A percentile compares a stretch with the other conserved stretches of the same genome.
Conservation (phyloP, 202 grass and related monocot species). For the Zizania palustris region DNA sequence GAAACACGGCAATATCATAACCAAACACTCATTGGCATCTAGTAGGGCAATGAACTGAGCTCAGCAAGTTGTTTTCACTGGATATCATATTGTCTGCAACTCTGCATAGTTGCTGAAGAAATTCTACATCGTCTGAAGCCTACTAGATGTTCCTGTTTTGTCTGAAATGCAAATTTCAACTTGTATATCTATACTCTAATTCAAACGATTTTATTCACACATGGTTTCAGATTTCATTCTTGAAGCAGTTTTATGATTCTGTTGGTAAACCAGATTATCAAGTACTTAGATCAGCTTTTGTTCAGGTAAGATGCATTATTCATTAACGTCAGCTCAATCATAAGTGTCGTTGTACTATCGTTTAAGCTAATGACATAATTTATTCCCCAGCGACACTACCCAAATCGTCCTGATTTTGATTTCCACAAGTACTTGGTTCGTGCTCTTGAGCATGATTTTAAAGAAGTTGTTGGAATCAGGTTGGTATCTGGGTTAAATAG, state of each 20-base stretch:
- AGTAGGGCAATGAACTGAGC: background rate
- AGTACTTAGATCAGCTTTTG: conserved; percentile 69
- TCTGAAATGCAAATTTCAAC: conserved; percentile 7
- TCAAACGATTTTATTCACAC: conserved; percentile 28
- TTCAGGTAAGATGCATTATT: conserved; percentile 46
- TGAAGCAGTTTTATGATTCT: conserved; percentile 77
- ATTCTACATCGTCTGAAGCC: background rate
- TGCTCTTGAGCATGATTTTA: conserved; percentile 81
- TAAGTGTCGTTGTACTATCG: conserved; percentile 11
- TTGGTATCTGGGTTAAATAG: conserved; percentile 30
- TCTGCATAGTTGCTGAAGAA: conserved; percentile 4
- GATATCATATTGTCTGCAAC: background rate
- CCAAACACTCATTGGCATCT: conserved; percentile 16
- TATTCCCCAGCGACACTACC: conserved; percentile 44
- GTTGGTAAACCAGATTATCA: conserved; percentile 73
- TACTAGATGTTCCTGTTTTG: background rate
- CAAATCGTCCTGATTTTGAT: conserved; percentile 50
- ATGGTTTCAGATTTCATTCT: conserved; percentile 61
- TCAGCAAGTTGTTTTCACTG: conserved; percentile 16
- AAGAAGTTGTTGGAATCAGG: conserved; percentile 82
- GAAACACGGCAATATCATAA: conserved; percentile 27
- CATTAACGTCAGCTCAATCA: conserved; percentile 29
- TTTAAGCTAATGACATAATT: conserved; percentile 28
- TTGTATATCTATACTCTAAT: conserved; percentile 22
- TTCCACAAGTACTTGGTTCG: conserved; percentile 82